These are phyloP conservation scores for Globisporangium yorkense DNA, from an alignment of 352 stramenopile genomes.

Conservation along the genomic window DNA sequence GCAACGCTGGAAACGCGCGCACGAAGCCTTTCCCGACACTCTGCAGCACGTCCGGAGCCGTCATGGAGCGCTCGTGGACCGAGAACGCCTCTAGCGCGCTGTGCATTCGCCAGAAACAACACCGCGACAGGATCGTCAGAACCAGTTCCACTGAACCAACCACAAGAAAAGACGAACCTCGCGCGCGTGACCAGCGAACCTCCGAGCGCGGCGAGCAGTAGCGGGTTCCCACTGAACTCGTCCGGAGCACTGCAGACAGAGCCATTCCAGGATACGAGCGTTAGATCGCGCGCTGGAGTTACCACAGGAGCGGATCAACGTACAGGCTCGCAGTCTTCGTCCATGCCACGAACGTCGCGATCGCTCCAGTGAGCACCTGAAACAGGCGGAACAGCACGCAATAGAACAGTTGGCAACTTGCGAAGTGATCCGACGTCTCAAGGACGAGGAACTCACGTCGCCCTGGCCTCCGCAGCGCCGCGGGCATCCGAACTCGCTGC, in stretches of 20 bases:
- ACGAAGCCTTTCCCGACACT: constrained; percentile 55
- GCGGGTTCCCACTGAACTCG: constrained; percentile 35
- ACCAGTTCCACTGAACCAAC: neutral
- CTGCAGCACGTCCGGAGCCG: constrained; percentile 75
- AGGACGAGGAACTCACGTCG: constrained; percentile 55
- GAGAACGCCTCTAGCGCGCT: constrained; percentile 66
- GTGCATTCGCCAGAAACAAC: neutral
- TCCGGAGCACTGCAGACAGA: constrained; percentile 10
- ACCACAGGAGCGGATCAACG: constrained; percentile 1
- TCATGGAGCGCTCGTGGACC: constrained; percentile 70
- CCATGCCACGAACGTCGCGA: constrained; percentile 79
- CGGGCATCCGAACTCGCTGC: constrained; percentile 62
- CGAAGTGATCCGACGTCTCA: neutral
- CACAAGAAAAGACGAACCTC: constrained; percentile 26
- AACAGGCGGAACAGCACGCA: neutral
- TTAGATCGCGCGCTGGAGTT: neutral
- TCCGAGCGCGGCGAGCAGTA: constrained; percentile 69
- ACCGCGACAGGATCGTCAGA: neutral
- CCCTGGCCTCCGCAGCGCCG: constrained; percentile 89
- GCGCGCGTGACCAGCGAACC: constrained; percentile 76
- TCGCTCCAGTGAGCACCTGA: constrained; percentile 77
- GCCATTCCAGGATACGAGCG: neutral
- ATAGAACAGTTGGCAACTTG: neutral
- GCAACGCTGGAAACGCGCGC: constrained; percentile 24
- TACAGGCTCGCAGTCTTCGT: constrained; percentile 38